A percentile compares a stretch with the other conserved stretches of the same genome.
These are phyloP conservation scores for Fusarium hostae DNA, from an alignment of 2,329 filamentous ascomycete genomes.

Conservation along the genomic window DNA sequence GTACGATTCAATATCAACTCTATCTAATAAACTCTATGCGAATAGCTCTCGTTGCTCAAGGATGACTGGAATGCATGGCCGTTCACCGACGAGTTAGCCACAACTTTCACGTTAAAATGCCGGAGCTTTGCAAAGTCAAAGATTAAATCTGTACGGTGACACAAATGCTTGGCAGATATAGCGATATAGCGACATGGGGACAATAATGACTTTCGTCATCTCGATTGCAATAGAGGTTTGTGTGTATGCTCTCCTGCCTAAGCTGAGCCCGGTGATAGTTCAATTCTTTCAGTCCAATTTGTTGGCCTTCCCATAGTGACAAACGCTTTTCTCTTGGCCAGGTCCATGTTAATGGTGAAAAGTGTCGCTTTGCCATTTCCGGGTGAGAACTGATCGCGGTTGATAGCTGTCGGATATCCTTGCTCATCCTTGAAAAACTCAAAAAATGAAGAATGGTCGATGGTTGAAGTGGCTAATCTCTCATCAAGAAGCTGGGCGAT, in stretches of 20 bases:
- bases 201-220: not conserved
- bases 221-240: not conserved
- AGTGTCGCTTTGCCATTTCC: constrained; percentile 20
- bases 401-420: constrained; percentile 32
- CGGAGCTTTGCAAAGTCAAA: accelerated
- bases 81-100: too few species aligned
- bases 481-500: constrained; percentile 13
- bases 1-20: too few species aligned
- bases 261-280: not conserved
- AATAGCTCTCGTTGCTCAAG: not conserved
- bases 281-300: constrained; percentile 5
- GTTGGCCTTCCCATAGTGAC: constrained; percentile 30
- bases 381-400: constrained; percentile 4
- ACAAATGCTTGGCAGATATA: accelerated
- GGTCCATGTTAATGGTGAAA: constrained; percentile 38
- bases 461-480: not conserved
- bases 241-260: too few species aligned
- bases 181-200: not conserved
- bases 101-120: accelerated
- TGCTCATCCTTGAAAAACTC: constrained; percentile 38
- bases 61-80: not conserved
- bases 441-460: constrained; percentile 9
- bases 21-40: not conserved
- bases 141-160: accelerated
- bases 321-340: not conserved